Evolutionary conservation across 768 basidiomycete species (phyloP), one percentile per base, ranked within the genome.

Genomic region (Lactifluus hygrophoroides): DNA sequence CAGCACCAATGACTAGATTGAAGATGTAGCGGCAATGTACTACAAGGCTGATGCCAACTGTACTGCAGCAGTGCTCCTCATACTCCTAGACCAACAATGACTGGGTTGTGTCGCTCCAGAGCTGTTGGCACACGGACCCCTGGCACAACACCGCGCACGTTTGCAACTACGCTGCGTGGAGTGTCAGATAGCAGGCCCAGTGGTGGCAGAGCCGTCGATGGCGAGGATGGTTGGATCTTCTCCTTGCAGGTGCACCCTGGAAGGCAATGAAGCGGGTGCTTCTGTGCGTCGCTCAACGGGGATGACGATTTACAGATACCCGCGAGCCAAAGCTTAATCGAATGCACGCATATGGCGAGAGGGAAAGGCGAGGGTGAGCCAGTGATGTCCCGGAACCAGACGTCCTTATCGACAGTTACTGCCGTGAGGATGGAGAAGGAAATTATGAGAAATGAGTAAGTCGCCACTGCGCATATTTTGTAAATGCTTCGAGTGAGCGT

Each of bases 311-410:
- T 21, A 23, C 40, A 38, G 56, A 48, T 42, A 13, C 48, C 10
- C 23, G 34, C 17, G 40, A 62, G 19, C 51, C 51, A 62, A 19
- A 56, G 30, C 21, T 46, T 51, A 16, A 52, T 32, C 5, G 38
- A 32, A 50, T 63, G 38, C n/a, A 64, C 17, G 42, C 57, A 38
- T 14, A 42, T 13, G 1, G 30, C 47, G 38, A 64, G 3, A 28
- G 64, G 64, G 42, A 63, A 64, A 2, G 64, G 64, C 27, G 64
- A 63, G 16, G 64, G 64, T n/a, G 61, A 64, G 13, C 51, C 54
- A 23, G 61, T 42, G 43, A 64, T 57, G 30, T 63, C 61, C 27
- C 64, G 57, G 51, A 63, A 63, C 64, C 64, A 64, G 45, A 64
- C 61, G 8, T 64, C 64, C 28, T 51, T 56, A 35, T 64, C 64